phyloP scores from a whole-genome alignment of 495 filamentous ascomycete genomes.

The Penicillium coprophilum region DNA sequence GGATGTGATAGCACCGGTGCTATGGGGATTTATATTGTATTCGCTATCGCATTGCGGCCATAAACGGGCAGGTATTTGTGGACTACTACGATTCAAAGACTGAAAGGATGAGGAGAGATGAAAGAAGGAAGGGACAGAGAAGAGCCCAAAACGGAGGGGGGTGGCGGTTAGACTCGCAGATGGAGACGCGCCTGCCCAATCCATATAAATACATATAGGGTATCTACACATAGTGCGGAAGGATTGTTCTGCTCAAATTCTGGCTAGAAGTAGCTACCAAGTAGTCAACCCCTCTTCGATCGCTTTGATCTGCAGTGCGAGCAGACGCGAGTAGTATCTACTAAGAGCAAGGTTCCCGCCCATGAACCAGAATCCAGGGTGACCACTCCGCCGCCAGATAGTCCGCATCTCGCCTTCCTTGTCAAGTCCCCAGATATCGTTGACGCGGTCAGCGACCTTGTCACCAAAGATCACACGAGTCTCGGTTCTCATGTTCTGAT shows the following conservation, averaged over 20 bases:
- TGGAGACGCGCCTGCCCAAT: too few species aligned
- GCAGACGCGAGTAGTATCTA: conserved; percentile 66
- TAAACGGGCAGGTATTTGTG: too few species aligned
- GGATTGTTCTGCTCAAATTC: neutral
- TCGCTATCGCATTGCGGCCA: too few species aligned
- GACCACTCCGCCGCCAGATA: conserved; percentile 71
- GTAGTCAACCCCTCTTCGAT: conserved; percentile 52
- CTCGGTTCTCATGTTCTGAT: conserved; percentile 71
- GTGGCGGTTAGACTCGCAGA: too few species aligned
- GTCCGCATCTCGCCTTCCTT: conserved; percentile 70
- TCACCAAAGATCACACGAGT: conserved; percentile 66
- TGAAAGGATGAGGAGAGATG: too few species aligned
- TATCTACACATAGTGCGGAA: neutral
- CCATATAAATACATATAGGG: too few species aligned
- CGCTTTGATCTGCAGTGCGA: conserved; percentile 78
- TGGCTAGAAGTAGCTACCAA: conserved; percentile 28
- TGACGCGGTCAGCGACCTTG: conserved; percentile 61
- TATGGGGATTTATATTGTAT: too few species aligned
- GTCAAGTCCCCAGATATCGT: conserved; percentile 77
- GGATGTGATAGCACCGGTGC: too few species aligned
- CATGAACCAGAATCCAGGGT: conserved; percentile 81
- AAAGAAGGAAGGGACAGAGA: too few species aligned
- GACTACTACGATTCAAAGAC: too few species aligned
- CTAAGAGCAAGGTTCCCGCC: conserved; percentile 76
- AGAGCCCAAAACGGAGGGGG: too few species aligned